Evolutionary conservation across 192 early-diverging fungal species (phyloP), one percentile per base, ranked within the genome.

Genomic region (Rhizophagus clarus): DNA sequence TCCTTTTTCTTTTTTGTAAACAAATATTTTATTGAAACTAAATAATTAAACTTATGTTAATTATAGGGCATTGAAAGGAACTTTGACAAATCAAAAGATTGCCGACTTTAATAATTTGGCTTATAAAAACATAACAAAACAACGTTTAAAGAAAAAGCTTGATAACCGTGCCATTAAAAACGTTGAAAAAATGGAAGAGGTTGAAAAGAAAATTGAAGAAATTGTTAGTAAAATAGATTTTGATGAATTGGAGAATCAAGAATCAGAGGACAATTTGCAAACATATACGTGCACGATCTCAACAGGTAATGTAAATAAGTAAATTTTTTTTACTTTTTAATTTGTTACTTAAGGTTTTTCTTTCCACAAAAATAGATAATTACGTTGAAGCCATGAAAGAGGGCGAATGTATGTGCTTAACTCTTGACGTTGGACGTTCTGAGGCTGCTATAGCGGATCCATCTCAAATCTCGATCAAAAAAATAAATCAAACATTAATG

Each of bases 371-470:
- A 56, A 24, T 76, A 76, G 77, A 79, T 71, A 79, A 79, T 61
- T 79, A 79, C 40, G 70, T 86, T 37, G 85, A 86, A 20, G 81
- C 82, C 17, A 60, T 86, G 49, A 72, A 70, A 22, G 83, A 83
- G 31, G 85, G 83, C 1, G 85, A 86, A 62, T 86, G 85, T 68
- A 76, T 86, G 0, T 86, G 85, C 61, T 80, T 86, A 76, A 82
- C 85, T 15, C 40, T 86, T 28, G 85, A 86, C 79, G 79, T 86
- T 3, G 79, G 80, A 26, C 64, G 85, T 61, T 60, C 81, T 2
- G 45, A 78, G 40, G 80, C 80, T 28, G 82, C 85, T 0, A 86
- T 86, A 63, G 85, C 83, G 10, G 85, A 86, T 66, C 79, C 85
- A 24, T 82, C 81, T 40, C 81, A 84, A 74, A 32, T 86, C 47